Evolutionary conservation across 805 yeast species (phyloP).

Genomic region (Cyberlindnera xylosilytica): DNA sequence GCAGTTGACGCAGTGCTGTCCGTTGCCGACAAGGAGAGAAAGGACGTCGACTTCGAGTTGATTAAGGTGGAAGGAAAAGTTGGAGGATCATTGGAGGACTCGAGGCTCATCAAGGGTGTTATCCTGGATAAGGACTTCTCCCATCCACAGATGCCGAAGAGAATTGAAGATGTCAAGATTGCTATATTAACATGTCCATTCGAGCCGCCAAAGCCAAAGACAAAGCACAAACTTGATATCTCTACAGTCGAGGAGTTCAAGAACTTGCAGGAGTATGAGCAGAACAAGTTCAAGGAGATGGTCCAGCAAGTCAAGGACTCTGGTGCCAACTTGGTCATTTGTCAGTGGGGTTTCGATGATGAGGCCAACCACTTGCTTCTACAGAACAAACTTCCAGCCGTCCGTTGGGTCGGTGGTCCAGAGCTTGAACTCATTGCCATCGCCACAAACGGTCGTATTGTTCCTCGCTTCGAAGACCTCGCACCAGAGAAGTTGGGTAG

Average conservation of each 20-base stretch:
- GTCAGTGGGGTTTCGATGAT: constrained; percentile 99
- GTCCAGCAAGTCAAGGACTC: constrained; percentile 78
- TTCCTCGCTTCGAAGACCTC: constrained; percentile 94
- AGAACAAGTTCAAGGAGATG: constrained; percentile 87
- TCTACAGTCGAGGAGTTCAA: constrained; percentile 92
- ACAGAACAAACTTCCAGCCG: constrained; percentile 88
- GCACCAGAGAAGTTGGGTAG: constrained; percentile 76
- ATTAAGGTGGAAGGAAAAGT: constrained; percentile 94
- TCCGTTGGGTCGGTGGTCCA: constrained; percentile 99
- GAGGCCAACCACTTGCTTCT: constrained; percentile 93
- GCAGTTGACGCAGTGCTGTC: constrained; percentile 94
- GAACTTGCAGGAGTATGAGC: constrained; percentile 88
- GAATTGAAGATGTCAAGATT: constrained; percentile 72
- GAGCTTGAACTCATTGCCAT: constrained; percentile 94
- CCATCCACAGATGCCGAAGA: constrained; percentile 97
- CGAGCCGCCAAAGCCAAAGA: constrained; percentile 99
- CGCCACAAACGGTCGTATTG: constrained; percentile 96
- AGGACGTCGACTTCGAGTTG: constrained; percentile 95
- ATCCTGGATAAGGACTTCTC: constrained; percentile 94
- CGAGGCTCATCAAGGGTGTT: constrained; percentile 84
- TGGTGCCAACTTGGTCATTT: constrained; percentile 94
- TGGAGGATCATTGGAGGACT: constrained; percentile 90
- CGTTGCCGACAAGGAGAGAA: constrained; percentile 88
- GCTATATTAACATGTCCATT: constrained; percentile 98
- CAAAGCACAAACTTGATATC: constrained; percentile 94